Evolutionary conservation across 2,329 filamentous ascomycete genomes (phyloP), one percentile per base, ranked within the genome.

Genomic region (Fusarium pilosicola): DNA sequence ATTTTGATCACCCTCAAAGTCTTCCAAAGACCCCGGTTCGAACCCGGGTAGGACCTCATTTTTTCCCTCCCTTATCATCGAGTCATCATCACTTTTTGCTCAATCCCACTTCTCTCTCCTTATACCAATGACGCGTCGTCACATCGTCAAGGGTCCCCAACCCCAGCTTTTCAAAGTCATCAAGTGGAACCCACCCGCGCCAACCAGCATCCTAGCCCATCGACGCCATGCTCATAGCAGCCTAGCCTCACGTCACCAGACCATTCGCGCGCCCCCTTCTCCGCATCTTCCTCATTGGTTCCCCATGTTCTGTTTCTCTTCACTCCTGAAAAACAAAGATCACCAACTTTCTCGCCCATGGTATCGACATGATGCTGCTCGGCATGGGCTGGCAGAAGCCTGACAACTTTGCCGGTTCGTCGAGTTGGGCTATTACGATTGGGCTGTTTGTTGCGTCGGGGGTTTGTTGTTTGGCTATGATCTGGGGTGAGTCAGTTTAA

Each of bases 321-420:
- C 30, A 24, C 55, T 56, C 54, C 54, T 56, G 38, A 56, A 58
- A 51, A 38, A 24, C 28, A 42, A 42, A 7, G 1, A 56, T 28
- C 52, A 46, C 32, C 14, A 55, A 9, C 1, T 41, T 41, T 11
- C 7, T n/a, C 14, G 32, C 32, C 24, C 28, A 68, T 68, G 65
- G 48, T 38, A 62, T 24, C 26, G 34, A 30, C 84, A 85, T 85
- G 87, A 90, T 90, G 88, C 87, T 87, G 79, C 86, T 87, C 81
- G 88, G 88, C 88, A 90, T 90, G 88, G 88, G 89, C 84, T 92
- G 90, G 90, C 90, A 90, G 76, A 93, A 93, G 85, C 92, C 92
- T 81, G 89, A 91, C 83, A 91, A 92, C 86, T 91, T 92, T 82
- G 89, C 91, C 80, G 92, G 92, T 79, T 92, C 90, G 77, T 90